Evolutionary conservation across 2,329 filamentous ascomycete genomes (phyloP).

Genomic region (Fusarium sp.): DNA sequence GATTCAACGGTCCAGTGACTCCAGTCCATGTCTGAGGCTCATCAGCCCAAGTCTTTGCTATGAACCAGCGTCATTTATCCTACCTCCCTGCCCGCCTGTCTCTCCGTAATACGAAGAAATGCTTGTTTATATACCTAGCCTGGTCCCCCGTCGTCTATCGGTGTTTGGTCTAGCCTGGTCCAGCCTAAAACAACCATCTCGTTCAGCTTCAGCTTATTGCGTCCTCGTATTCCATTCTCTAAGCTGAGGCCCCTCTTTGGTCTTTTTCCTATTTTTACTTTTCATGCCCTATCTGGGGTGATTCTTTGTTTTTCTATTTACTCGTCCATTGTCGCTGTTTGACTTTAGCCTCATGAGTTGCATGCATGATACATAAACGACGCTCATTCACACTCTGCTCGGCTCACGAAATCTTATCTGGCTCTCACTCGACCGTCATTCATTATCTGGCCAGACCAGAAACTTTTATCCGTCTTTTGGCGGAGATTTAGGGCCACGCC

Average conservation of each 20-base stretch:
- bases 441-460: constrained; percentile 4
- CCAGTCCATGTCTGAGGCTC: constrained; percentile 24
- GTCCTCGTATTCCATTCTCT: constrained; percentile 35
- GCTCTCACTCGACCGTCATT: constrained; percentile 3
- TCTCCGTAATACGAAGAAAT: constrained; percentile 3
- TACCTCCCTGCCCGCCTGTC: constrained; percentile 17
- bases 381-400: constrained; percentile 9
- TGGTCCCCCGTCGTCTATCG: constrained; percentile 20
- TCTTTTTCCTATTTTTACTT: constrained; percentile 9
- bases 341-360: background rate
- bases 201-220: constrained; percentile 37
- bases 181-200: constrained; percentile 26
- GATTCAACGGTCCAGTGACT: constrained; percentile 20
- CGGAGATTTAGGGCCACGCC: background rate
- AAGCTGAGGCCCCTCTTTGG: constrained; percentile 4
- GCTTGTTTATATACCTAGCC: constrained; percentile 19
- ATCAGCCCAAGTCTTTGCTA: constrained; percentile 24
- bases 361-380: constrained; percentile 11
- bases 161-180: constrained; percentile 32
- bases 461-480: background rate
- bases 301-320: constrained; percentile 1
- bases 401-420: constrained; percentile 6
- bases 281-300: constrained; percentile 9
- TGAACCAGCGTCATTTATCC: constrained; percentile 13
- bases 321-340: background rate